phyloP scores from a whole-genome alignment of 208 protist species.

The Leptomonas pyrrhocoris region DNA sequence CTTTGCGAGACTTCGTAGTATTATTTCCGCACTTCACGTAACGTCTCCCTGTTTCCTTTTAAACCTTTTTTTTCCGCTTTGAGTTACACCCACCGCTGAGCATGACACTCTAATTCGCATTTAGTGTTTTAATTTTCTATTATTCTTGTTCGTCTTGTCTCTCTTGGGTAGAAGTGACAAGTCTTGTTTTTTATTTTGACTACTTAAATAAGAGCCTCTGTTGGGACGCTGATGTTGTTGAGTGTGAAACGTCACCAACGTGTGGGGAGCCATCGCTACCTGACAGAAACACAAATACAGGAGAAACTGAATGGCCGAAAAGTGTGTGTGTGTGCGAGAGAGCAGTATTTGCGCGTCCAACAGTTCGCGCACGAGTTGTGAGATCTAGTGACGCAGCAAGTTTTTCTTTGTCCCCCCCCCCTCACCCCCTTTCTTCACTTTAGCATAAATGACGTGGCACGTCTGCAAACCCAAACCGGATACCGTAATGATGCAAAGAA shows the following conservation, averaged over 20 bases:
- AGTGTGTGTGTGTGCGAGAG: no score
- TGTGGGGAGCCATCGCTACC: background rate
- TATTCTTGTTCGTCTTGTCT: conserved; percentile 10
- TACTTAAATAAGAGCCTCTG: background rate
- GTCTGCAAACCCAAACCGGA: background rate
- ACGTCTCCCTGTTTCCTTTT: background rate
- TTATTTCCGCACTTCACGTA: background rate
- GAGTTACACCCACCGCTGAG: background rate
- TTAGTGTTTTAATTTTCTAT: conserved; percentile 9
- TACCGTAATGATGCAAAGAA: background rate
- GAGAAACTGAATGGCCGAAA: background rate
- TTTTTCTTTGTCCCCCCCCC: background rate
- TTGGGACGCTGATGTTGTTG: conserved; percentile 3
- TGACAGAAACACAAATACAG: conserved; percentile 1
- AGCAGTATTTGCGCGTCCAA: background rate
- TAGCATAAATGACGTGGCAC: background rate
- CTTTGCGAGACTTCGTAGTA: background rate
- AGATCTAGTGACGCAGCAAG: background rate
- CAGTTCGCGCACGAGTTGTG: background rate
- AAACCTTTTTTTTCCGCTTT: background rate
- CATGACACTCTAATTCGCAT: background rate
- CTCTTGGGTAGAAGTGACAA: conserved; percentile 7
- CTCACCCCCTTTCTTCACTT: background rate
- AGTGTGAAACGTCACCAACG: background rate
- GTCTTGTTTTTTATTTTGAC: conserved; percentile 1